Evolutionary conservation across 768 basidiomycete species (phyloP), one percentile per base, ranked within the genome.

Genomic region (Lactifluus pinguis): DNA sequence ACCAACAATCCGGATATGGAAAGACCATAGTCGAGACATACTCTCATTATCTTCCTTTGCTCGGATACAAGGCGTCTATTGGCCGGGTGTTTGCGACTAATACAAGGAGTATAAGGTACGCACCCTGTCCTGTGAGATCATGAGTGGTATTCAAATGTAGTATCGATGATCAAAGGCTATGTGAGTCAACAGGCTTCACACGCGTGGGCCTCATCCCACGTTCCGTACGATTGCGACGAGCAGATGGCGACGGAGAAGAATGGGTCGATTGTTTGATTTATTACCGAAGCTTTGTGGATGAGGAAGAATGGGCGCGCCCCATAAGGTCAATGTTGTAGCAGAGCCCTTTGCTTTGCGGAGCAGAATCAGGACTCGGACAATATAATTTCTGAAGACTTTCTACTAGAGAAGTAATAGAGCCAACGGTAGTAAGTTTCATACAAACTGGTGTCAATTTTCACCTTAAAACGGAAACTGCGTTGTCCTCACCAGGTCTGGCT

Each of bases 51-150:
- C 94, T 83, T 1, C 95, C 92, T 0, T 76, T 74, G 41, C 74
- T 94, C 25, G 92, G 89, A 38, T 88, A 88, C 73, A 76, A 81
- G 66, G 86, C 81, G 4, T 89, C 85, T 69, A 83, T 95, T 25
- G 95, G 95, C 78, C 95, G 97, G 71, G 92, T 97, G 39, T 95
- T 89, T 71, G 83, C 84, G 29, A 91, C 86, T 70, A 97, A 95
- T 73, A 68, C 74, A 49, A 91, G 92, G 17, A 87, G 86, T 48
- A 70, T 86, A 61, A 81, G 76, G 87, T 85, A 62, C 67, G 78
- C 21, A 4, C 11, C 1, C 39, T 34, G 17, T 49, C 72, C 29
- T 48, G 32, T 32, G 6, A 36, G 53, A 25, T 17, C 6, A 17
- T 50, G 34, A 14, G 53, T n/a, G 13, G 30, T 42, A 50, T 41